phyloP scores from a whole-genome alignment of 2,329 filamentous ascomycete species.

The Apiospora hydei region DNA sequence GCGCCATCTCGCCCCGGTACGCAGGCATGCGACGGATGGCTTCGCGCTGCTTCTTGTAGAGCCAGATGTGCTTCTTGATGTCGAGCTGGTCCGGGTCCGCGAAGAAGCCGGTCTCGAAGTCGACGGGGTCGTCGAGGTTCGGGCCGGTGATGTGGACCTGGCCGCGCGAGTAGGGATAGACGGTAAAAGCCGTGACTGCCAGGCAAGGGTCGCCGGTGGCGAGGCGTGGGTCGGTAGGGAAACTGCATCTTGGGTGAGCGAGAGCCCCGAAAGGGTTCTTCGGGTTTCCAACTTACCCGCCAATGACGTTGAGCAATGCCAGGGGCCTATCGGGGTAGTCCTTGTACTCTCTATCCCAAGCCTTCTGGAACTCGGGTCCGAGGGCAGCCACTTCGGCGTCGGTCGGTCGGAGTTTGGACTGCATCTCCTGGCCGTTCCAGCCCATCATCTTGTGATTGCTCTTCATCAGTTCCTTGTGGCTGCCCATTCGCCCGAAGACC shows the following conservation, averaged over 20 bases:
- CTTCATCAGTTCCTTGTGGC: slow-evolving; percentile 49
- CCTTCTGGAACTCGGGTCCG: slow-evolving; percentile 55
- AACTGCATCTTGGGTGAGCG: slow-evolving; percentile 31
- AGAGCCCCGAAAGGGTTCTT: too few relatives aligned
- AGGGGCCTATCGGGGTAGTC: slow-evolving; percentile 49
- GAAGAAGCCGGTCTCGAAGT: slow-evolving; percentile 67
- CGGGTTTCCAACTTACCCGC: slow-evolving; percentile 41
- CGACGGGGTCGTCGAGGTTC: slow-evolving; percentile 49
- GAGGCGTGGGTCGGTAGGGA: slow-evolving; percentile 29
- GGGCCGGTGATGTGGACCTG: slow-evolving; percentile 63
- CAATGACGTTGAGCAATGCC: slow-evolving; percentile 47
- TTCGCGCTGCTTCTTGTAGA: slow-evolving; percentile 70
- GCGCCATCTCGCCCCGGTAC: slow-evolving; percentile 55
- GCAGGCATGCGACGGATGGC: slow-evolving; percentile 61
- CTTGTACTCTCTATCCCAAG: slow-evolving; percentile 59
- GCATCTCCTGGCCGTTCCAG: slow-evolving; percentile 48
- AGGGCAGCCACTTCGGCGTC: slow-evolving; percentile 56
- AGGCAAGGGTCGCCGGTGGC: slow-evolving; percentile 49
- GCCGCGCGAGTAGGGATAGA: slow-evolving; percentile 67
- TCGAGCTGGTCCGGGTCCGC: slow-evolving; percentile 56
- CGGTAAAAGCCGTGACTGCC: slow-evolving; percentile 58
- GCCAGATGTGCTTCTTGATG: slow-evolving; percentile 65
- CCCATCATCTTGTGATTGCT: slow-evolving; percentile 62
- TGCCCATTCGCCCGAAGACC: slow-evolving; percentile 34
- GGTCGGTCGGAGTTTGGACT: slow-evolving; percentile 57